A percentile compares a stretch with the other conserved stretches of the same genome.
phyloP scores from a whole-genome alignment of 495 filamentous ascomycete genomes.

The Aspergillus homomorphus region DNA sequence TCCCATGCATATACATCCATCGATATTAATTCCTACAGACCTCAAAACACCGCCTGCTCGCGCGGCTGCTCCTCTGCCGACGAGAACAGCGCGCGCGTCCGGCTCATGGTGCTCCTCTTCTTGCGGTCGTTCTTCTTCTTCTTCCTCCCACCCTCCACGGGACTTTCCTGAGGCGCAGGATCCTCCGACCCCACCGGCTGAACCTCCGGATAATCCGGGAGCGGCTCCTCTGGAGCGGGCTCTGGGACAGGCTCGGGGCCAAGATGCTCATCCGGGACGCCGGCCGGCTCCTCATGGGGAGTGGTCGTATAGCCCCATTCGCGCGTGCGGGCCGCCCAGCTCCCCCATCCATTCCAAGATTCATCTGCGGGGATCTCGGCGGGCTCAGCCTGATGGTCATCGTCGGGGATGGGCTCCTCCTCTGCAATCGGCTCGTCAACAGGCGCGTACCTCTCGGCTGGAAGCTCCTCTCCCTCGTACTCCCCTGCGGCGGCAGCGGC shows the following conservation, averaged over 20 bases:
- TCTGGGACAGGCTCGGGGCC: background rate
- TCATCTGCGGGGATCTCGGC: background rate
- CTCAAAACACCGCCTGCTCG: background rate
- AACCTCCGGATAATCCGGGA: background rate
- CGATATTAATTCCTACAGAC: no score
- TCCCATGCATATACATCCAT: no score
- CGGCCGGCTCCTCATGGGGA: background rate
- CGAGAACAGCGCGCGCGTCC: background rate
- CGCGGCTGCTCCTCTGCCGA: background rate
- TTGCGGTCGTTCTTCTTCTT: constrained; percentile 1
- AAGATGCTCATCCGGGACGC: background rate
- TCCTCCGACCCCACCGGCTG: background rate
- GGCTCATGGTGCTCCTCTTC: background rate
- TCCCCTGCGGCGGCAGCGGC: background rate
- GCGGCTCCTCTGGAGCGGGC: background rate
- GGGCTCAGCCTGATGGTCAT: background rate
- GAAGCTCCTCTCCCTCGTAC: background rate
- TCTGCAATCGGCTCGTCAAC: background rate
- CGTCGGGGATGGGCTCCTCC: background rate
- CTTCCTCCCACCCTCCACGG: background rate
- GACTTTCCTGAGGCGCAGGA: background rate
- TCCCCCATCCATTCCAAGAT: background rate
- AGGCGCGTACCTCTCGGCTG: background rate
- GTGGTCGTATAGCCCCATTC: background rate
- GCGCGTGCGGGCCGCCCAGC: background rate